Evolutionary conservation across 805 yeast species (phyloP).

Genomic region (Nakazawaea wyomingensis): DNA sequence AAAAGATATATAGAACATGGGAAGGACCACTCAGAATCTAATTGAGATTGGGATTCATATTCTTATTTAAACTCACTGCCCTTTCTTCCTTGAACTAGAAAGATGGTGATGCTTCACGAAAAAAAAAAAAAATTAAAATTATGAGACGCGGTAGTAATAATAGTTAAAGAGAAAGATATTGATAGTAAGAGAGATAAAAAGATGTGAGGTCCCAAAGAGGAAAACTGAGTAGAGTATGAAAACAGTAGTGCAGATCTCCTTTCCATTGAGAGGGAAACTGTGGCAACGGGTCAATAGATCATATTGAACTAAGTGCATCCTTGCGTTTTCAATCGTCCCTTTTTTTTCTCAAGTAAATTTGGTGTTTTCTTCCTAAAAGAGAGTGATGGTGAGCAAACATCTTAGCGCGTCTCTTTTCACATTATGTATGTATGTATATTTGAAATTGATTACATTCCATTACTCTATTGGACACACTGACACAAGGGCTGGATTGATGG

Average conservation of each 20-base stretch:
- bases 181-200: neutral
- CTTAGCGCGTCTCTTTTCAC: neutral
- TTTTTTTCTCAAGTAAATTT: neutral
- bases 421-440: too few species aligned
- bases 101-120: constrained; percentile 4
- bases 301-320: neutral
- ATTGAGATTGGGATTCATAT: neutral
- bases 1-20: too few species aligned
- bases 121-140: neutral
- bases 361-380: neutral
- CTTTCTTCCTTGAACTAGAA: neutral
- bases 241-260: too few species aligned
- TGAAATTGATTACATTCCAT: too few species aligned
- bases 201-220: neutral
- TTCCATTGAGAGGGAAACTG: neutral
- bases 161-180: neutral
- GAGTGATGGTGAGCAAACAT: too few species aligned
- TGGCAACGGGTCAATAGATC: neutral
- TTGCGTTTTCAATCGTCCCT: neutral
- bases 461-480: too few species aligned
- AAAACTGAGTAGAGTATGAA: neutral
- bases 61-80: neutral
- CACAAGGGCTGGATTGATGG: too few species aligned
- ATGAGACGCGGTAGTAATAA: neutral
- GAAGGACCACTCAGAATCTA: too few species aligned